These are phyloP conservation scores for Trichophyton equinum DNA, from an alignment of 2,329 filamentous ascomycete genomes.

Conservation along the genomic window DNA sequence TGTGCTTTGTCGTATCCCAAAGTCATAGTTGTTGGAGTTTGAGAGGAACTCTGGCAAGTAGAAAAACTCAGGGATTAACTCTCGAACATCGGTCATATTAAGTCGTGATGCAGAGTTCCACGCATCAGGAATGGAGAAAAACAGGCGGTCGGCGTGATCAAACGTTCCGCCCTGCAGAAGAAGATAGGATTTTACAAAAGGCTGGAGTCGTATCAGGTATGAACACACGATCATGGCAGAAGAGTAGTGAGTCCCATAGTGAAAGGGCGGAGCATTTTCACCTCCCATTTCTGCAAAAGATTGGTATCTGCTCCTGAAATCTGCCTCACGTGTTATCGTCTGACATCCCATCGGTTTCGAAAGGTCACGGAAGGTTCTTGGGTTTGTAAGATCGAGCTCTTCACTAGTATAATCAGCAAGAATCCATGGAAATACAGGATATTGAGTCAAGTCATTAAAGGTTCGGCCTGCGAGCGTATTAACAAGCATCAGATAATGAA, in stretches of 20 bases:
- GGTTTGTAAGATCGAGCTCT: constrained; percentile 74
- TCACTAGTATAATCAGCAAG: constrained; percentile 91
- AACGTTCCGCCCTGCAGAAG: constrained; percentile 91
- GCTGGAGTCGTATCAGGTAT: constrained; percentile 86
- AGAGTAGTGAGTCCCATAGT: constrained; percentile 97
- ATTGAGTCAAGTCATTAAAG: constrained; percentile 96
- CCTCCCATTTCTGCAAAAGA: constrained; percentile 87
- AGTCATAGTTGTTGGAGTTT: constrained; percentile 92
- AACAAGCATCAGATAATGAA: constrained; percentile 96
- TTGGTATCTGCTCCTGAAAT: constrained; percentile 73
- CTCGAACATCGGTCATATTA: constrained; percentile 87
- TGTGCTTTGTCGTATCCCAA: constrained; percentile 72
- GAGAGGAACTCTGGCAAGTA: constrained; percentile 87
- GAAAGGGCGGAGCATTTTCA: constrained; percentile 61
- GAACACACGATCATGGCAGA: constrained; percentile 98
- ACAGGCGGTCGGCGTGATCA: constrained; percentile 88
- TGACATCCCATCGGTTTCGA: constrained; percentile 96
- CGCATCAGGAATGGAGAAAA: constrained; percentile 81
- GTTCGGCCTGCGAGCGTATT: constrained; percentile 95
- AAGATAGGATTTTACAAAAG: constrained; percentile 91
- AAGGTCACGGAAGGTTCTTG: constrained; percentile 75
- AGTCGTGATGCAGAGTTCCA: constrained; percentile 83
- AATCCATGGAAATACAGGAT: constrained; percentile 96
- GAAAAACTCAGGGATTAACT: constrained; percentile 94
- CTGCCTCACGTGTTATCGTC: constrained; percentile 58